Conservation (phyloP, 495 filamentous ascomycete genomes). For the Neurospora discreta region DNA sequence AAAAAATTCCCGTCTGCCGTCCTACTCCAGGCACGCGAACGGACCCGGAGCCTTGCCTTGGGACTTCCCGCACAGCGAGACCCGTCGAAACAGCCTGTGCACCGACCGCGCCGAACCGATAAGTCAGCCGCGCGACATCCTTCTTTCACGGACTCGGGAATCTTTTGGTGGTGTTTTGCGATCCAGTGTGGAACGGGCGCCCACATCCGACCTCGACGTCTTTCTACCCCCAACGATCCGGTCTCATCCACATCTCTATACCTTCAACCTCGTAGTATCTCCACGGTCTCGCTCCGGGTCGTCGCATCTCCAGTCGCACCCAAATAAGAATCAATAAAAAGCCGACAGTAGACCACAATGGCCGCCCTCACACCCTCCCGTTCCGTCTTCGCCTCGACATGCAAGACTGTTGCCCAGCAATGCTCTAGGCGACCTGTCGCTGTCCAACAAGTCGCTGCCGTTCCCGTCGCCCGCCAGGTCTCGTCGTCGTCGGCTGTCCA, state of each 20-base stretch:
- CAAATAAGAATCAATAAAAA: neutral
- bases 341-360: conserved; percentile 12
- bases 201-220: neutral
- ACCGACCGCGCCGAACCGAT: neutral
- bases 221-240: neutral
- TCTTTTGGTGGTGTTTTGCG: neutral
- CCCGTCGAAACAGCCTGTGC: neutral
- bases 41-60: neutral
- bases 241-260: neutral
- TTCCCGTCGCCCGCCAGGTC: conserved; percentile 8
- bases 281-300: neutral
- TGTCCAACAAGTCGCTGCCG: conserved; percentile 1
- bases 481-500: conserved; percentile 9
- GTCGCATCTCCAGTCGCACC: neutral
- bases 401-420: conserved; percentile 7
- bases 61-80: neutral
- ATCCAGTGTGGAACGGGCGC: neutral
- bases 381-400: conserved; percentile 15
- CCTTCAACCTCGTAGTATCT: neutral
- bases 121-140: neutral
- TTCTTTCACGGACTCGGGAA: neutral
- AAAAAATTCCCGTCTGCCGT: neutral
- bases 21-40: neutral
- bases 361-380: conserved; percentile 17
- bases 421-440: conserved; percentile 7